Base-by-base conservation (phyloP, 2,329 filamentous ascomycete genomes). In the Aspergillus flavus region DNA sequence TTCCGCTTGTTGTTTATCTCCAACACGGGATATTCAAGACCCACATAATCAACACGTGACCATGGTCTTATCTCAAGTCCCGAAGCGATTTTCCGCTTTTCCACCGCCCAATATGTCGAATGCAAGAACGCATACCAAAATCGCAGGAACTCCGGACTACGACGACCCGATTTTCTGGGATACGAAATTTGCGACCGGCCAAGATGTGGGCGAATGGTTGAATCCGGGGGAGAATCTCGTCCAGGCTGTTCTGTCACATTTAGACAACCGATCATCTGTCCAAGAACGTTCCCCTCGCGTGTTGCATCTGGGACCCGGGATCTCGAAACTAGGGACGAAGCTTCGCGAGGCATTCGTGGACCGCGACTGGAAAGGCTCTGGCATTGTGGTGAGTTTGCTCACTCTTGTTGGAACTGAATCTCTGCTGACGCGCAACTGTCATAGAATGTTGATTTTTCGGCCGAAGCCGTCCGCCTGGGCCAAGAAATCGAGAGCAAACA, bases 171-270 rank as follows among this genome's bases (percentile, higher is more conserved):
- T 63, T 11, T 78, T 72, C 65, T 78, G 76, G 76, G 71, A 78
- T 59, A 58, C 34, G 10, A 73, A 72, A 39, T 78, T 78, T 58
- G 73, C 72, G 34, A 73, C 68, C n/a, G 74, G 75, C n/a, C 66
- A 66, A 16, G 76, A 78, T 71, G 71, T 76, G 16, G 75, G 76
- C 30, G 76, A 78, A 67, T 78, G 76, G 76, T 59, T 78, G 61
- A 78, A 78, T 54, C 60, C 75, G 1, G 76, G 76, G 34, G 73
- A 77, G 30, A 60, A 61, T 23, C 62, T 77, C 12, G 60, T 78
- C 23, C 74, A 75, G 10, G 65, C 66, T 3, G 69, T 69, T 4
- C 30, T 77, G 54, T 63, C 68, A 11, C 66, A 72, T 39, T 59
- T 77, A 30, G 70, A 75, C 9, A 41, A 53, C 28, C 68, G 63